Evolutionary conservation across 345 rosid genomes (phyloP).

Genomic region (Pugionium cornutum): DNA sequence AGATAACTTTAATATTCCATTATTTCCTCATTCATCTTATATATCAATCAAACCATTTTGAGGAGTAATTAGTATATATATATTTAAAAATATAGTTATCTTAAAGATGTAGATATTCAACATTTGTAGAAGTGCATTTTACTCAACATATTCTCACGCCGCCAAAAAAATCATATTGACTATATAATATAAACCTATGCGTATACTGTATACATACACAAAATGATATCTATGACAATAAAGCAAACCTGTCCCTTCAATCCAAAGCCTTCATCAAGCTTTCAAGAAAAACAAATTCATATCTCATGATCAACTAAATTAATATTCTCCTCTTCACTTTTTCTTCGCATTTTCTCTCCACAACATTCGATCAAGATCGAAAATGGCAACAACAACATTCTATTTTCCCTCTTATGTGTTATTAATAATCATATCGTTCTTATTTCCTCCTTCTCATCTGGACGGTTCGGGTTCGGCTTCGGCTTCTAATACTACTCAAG

Average conservation of each 20-base stretch:
- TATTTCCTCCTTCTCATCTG: slow-evolving; percentile 21
- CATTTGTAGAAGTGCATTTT: slow-evolving; percentile 33
- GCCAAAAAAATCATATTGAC: slow-evolving; percentile 19
- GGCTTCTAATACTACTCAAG: slow-evolving; percentile 36
- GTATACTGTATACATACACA: neutral
- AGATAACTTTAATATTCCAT: too few species aligned
- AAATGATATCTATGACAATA: neutral
- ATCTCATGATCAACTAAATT: slow-evolving; percentile 28
- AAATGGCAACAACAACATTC: slow-evolving; percentile 30
- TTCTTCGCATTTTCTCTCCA: slow-evolving; percentile 23
- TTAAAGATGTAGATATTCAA: too few species aligned
- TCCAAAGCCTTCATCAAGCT: slow-evolving; percentile 39
- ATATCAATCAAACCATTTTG: too few species aligned
- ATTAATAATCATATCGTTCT: slow-evolving; percentile 4
- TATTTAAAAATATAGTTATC: too few species aligned
- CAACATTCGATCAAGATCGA: slow-evolving; percentile 18
- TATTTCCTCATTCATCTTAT: too few species aligned
- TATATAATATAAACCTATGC: slow-evolving; percentile 13
- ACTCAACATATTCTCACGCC: slow-evolving; percentile 39
- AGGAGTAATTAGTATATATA: too few species aligned
- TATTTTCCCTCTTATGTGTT: slow-evolving; percentile 19
- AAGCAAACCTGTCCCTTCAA: slow-evolving; percentile 38
- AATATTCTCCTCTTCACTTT: slow-evolving; percentile 28
- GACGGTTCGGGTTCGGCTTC: slow-evolving; percentile 29
- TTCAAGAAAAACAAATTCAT: slow-evolving; percentile 2